phyloP scores from a whole-genome alignment of 2,329 filamentous ascomycete species.

The Fusarium sp. region DNA sequence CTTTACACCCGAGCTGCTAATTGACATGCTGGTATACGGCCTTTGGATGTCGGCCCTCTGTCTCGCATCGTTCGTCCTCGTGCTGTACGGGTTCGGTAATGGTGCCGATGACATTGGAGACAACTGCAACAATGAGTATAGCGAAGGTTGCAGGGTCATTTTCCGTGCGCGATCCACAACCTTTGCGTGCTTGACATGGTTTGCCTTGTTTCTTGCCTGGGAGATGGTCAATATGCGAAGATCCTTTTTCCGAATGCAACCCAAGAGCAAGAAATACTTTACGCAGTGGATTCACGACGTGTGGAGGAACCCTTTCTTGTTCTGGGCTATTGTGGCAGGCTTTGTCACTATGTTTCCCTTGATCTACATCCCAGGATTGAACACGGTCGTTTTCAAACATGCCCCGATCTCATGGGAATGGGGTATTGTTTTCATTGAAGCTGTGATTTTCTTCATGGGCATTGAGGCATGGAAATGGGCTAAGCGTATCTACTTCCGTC shows the following conservation, averaged over 20 bases:
- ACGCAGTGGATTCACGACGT: slow-evolving; percentile 77
- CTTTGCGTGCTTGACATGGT: slow-evolving; percentile 81
- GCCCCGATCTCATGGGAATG: slow-evolving; percentile 73
- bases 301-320: slow-evolving; percentile 80
- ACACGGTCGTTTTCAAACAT: slow-evolving; percentile 71
- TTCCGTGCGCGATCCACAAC: slow-evolving; percentile 80
- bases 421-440: slow-evolving; percentile 69
- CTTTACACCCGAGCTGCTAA: slow-evolving; percentile 74
- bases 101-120: slow-evolving; percentile 66
- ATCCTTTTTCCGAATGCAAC: slow-evolving; percentile 81
- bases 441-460: slow-evolving; percentile 70
- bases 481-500: slow-evolving; percentile 64
- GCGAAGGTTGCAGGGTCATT: slow-evolving; percentile 68
- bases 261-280: slow-evolving; percentile 71
- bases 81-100: slow-evolving; percentile 65
- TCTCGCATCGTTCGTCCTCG: slow-evolving; percentile 66
- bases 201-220: slow-evolving; percentile 81
- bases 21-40: slow-evolving; percentile 78
- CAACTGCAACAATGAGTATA: slow-evolving; percentile 72
- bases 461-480: slow-evolving; percentile 72
- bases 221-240: slow-evolving; percentile 80
- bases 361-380: slow-evolving; percentile 72
- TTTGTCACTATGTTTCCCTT: slow-evolving; percentile 63
- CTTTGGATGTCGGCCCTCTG: slow-evolving; percentile 76
- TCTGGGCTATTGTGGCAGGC: slow-evolving; percentile 68